phyloP scores from a whole-genome alignment of 1,139 yeast species.

The Zygosaccharomyces pseudobailii region DNA sequence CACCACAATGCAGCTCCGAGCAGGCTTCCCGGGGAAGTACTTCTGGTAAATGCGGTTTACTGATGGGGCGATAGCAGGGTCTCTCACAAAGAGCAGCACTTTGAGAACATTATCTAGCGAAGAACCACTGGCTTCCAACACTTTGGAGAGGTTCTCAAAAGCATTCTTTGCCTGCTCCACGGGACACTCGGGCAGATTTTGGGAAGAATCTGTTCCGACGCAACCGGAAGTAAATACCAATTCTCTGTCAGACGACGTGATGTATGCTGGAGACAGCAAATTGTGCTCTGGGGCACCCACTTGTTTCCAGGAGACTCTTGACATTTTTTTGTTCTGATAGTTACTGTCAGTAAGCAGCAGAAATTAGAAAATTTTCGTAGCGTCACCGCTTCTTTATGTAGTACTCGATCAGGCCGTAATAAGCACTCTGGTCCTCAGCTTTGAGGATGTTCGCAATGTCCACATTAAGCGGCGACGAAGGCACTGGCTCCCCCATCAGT shows the following conservation, averaged over 20 bases:
- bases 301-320: conserved; percentile 40
- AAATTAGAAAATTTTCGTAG: not conserved
- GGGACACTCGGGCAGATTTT: conserved; percentile 35
- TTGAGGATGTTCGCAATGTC: conserved; percentile 79
- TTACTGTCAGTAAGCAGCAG: conserved; percentile 2
- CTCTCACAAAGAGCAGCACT: conserved; percentile 39
- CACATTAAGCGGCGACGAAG: conserved; percentile 78
- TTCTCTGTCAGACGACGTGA: conserved; percentile 38
- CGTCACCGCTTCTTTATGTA: conserved; percentile 36
- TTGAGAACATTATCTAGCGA: conserved; percentile 39
- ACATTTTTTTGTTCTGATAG: conserved; percentile 23
- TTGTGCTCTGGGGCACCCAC: conserved; percentile 36
- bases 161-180: conserved; percentile 39
- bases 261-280: conserved; percentile 39
- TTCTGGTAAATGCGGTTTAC: conserved; percentile 38
- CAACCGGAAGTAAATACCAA: conserved; percentile 42
- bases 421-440: conserved; percentile 50
- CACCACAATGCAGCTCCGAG: conserved; percentile 42
- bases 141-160: conserved; percentile 35
- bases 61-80: conserved; percentile 34
- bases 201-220: conserved; percentile 32
- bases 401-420: conserved; percentile 59
- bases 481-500: conserved; percentile 72
- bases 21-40: conserved; percentile 38
- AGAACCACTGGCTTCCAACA: conserved; percentile 37